Base-by-base conservation (phyloP, 2,329 filamentous ascomycete species). In the Fusarium xylarioides region DNA sequence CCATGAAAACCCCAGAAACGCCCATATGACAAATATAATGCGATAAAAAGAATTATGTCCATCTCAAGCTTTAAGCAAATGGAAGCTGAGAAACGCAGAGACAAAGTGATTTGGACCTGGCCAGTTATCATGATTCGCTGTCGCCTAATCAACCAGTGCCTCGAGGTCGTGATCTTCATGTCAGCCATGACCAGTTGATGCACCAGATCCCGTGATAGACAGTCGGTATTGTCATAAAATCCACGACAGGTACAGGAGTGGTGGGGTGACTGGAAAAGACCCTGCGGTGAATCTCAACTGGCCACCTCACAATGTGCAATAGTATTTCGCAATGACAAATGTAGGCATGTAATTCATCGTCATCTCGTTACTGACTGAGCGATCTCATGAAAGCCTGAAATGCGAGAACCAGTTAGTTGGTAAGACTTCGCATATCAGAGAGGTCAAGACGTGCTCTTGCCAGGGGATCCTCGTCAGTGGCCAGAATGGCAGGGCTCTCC, bases 401-500 rank as follows among this genome's bases (percentile, higher is more conserved):
- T 65, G 53, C 44, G 57, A 61, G 46, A 66, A 49, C 64, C 57
- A 46, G 53, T 80, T 80, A 83, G 77, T 81, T 79, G 54, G 82
- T 79, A 42, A 83, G 77, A 68, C 82, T 82, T 62, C 82, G 79
- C 78, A 82, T 79, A 64, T 83, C 82, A 56, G 81, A 79, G 63
- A 83, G 77, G 63, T 82, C 81, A 55, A 82, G 83, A 82, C 86
- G 82, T 84, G 86, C 84, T 84, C 85, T 87, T 79, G 83, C 80
- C 73, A 89, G 79, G 50, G 85, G 82, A 88, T 89, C 82, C 30
- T 80, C 70, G 23, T 79, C 76, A 65, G 87, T 87, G 65, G 74
- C 43, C 57, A 91, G 83, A 58, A 92, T 83, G 35, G 87, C 85
- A 32, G 92, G 91, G 80, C 90, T 93, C 59, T 91, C 90, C 62